phyloP scores from a whole-genome alignment of 352 stramenopile species.

The Phytopythium ostracodes region DNA sequence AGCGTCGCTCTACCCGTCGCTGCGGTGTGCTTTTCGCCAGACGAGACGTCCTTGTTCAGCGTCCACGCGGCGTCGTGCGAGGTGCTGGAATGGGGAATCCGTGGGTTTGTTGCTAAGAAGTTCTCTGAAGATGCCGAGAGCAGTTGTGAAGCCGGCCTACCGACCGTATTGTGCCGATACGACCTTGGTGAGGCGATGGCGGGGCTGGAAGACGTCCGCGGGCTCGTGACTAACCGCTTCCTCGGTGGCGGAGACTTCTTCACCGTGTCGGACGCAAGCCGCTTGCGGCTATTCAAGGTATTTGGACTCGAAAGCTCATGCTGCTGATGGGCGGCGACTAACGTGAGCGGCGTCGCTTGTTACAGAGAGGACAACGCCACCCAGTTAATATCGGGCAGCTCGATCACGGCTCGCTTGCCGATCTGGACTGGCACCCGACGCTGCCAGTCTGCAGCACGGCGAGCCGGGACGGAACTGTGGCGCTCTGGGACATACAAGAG shows the following conservation, averaged over 20 bases:
- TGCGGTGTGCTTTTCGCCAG: conserved; percentile 31
- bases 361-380: conserved; percentile 19
- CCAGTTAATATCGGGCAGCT: conserved; percentile 21
- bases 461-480: conserved; percentile 30
- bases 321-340: background rate
- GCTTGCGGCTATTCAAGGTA: conserved; percentile 37
- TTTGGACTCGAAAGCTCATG: background rate
- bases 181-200: conserved; percentile 17
- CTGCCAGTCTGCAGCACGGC: conserved; percentile 30
- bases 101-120: conserved; percentile 17
- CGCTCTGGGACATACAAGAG: conserved; percentile 31
- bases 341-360: background rate
- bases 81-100: conserved; percentile 35
- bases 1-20: conserved; percentile 7
- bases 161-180: conserved; percentile 21
- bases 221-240: conserved; percentile 28
- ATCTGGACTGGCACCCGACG: conserved; percentile 40
- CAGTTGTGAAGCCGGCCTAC: conserved; percentile 12
- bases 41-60: conserved; percentile 27
- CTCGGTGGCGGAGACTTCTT: conserved; percentile 26
- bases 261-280: conserved; percentile 23
- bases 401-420: conserved; percentile 17
- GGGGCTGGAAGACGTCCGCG: conserved; percentile 7
- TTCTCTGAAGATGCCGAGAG: conserved; percentile 19
- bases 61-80: conserved; percentile 15